These are phyloP conservation scores for Fusarium sp. DNA, from an alignment of 2,329 filamentous ascomycete genomes.

Conservation along the genomic window DNA sequence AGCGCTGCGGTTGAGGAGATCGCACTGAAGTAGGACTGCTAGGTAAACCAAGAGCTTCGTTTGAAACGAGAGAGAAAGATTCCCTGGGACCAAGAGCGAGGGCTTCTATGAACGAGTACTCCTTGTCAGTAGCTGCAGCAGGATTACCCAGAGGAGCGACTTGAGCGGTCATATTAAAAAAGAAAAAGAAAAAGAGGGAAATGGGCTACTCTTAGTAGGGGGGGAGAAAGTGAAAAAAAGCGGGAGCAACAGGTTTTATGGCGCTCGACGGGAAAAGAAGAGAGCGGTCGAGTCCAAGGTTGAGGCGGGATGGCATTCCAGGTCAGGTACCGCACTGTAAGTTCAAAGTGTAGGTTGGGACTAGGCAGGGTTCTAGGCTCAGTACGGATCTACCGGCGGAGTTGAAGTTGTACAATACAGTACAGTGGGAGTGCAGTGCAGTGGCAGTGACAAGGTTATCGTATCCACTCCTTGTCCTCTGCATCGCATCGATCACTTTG, in stretches of 20 bases:
- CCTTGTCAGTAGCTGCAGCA: slow-evolving; percentile 38
- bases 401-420: not conserved
- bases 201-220: slow-evolving; percentile 21
- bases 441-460: not conserved
- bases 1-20: slow-evolving; percentile 1
- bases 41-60: slow-evolving; percentile 45
- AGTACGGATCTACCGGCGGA: slow-evolving; percentile 42
- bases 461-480: too few relatives aligned
- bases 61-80: slow-evolving; percentile 44
- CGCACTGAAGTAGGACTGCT: slow-evolving; percentile 10
- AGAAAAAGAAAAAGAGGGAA: slow-evolving; percentile 3
- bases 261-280: slow-evolving; percentile 22
- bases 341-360: not conserved
- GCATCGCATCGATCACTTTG: slow-evolving; percentile 14
- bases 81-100: slow-evolving; percentile 45
- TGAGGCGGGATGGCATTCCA: slow-evolving; percentile 12
- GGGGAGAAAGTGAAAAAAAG: slow-evolving; percentile 7
- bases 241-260: slow-evolving; percentile 45
- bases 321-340: slow-evolving; percentile 27
- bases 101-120: slow-evolving; percentile 50
- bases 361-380: not conserved
- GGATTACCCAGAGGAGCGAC: slow-evolving; percentile 33
- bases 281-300: not conserved
- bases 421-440: not conserved
- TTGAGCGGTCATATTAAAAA: slow-evolving; percentile 43